phyloP scores from a whole-genome alignment of 73 alveolate species.

The Paramecium primaurelia region DNA sequence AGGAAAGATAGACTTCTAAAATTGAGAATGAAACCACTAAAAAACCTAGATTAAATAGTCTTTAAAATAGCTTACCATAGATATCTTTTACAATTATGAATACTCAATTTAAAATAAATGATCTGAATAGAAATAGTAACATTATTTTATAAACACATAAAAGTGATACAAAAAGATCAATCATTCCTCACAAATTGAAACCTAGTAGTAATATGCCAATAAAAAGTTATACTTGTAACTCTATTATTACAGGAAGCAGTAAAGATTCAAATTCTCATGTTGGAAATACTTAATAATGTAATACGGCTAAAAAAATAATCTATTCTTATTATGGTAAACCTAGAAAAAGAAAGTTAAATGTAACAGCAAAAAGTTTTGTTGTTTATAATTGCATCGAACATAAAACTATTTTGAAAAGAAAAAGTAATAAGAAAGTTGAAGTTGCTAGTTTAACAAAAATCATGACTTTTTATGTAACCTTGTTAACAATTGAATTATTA shows the following conservation, averaged over 20 bases:
- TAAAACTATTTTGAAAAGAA: neutral
- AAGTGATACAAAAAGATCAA: neutral
- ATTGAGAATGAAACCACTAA: neutral
- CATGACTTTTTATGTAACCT: constrained; percentile 61
- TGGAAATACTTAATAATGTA: neutral
- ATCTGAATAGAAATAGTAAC: neutral
- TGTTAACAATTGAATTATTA: neutral
- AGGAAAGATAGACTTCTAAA: neutral
- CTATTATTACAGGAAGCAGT: neutral
- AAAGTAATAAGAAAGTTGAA: constrained; percentile 19
- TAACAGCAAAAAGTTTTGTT: neutral
- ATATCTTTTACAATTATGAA: neutral
- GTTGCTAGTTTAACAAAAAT: constrained; percentile 67
- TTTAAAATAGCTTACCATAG: too few species aligned
- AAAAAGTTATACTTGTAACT: neutral
- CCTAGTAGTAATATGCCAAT: neutral
- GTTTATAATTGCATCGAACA: neutral
- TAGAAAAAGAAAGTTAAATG: neutral
- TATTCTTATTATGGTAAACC: neutral
- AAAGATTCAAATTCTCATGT: neutral
- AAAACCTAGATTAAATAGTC: neutral
- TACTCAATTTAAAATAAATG: neutral
- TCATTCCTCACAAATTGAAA: neutral
- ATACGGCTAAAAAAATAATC: too few species aligned
- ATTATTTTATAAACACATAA: neutral